Conservation (phyloP, 2,329 filamentous ascomycete species). For the Hirsutella thompsonii region DNA sequence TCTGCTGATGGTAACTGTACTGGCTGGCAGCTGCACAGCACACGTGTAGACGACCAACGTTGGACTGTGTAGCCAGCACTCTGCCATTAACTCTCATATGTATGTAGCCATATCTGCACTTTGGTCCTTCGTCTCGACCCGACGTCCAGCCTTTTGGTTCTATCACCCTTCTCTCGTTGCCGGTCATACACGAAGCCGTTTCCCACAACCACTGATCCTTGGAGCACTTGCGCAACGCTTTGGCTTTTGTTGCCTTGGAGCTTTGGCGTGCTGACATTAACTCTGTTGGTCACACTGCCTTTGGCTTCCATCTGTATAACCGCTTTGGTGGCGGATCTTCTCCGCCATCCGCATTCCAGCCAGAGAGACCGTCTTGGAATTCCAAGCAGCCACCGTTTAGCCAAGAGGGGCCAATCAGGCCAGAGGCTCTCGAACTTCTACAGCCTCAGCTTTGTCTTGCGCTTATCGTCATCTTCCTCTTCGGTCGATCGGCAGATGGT, state of each 20-base stretch:
- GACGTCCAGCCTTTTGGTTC: too few relatives aligned
- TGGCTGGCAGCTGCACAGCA: not conserved
- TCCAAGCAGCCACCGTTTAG: not conserved
- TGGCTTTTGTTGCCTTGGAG: not conserved
- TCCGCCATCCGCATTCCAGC: conserved; percentile 1
- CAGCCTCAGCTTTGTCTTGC: not conserved
- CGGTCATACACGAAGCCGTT: too few relatives aligned
- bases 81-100: not conserved
- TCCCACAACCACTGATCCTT: too few relatives aligned
- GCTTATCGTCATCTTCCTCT: not conserved
- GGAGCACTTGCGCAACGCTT: not conserved
- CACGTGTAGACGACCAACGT: not conserved
- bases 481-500: not conserved
- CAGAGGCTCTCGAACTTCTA: not conserved
- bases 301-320: not conserved
- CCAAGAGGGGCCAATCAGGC: not conserved
- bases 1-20: not conserved
- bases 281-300: not conserved
- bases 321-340: not conserved
- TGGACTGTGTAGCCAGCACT: not conserved
- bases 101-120: not conserved
- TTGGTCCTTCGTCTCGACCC: too few relatives aligned
- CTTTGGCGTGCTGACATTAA: not conserved
- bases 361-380: not conserved
- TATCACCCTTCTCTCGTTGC: too few relatives aligned